Base-by-base conservation (phyloP, 2,329 filamentous ascomycete species). In the Microdochium bolleyi region DNA sequence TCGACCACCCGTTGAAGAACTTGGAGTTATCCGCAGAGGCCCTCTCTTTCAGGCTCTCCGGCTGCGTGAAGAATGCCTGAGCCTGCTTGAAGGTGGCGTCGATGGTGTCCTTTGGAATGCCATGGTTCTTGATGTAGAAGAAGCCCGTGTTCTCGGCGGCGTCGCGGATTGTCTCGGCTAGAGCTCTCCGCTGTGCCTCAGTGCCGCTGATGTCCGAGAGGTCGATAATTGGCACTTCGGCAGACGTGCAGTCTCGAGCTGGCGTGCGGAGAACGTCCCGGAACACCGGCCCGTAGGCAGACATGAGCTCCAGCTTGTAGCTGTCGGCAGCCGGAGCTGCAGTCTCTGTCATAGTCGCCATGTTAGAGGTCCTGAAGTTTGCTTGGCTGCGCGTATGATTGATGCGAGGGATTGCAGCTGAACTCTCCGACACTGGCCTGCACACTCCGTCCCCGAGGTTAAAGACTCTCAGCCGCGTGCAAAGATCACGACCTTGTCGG, bases 171-270 rank as follows among this genome's bases (percentile, higher is more conserved):
- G 66, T 57, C 2, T 57, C 52, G 0, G 74, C 74, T 1, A 77
- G 60, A 1, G 56, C 57, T 24, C 68, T 66, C 0, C 72, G 67
- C 3, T 67, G 66, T 10, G 65, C 59, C 0, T 69, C 49, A 2
- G 63, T 58, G 24, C 72, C 67, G 24, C 69, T 62, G 5, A 71
- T 65, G 2, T 58, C 55, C 1, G 66, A 58, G 5, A 78, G 60
- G 51, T 76, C 73, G 49, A 77, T 73, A 27, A 77, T 59, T 0
- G 75, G 74, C 11, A 77, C 76, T 53, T 77, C 73, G 19, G 64
- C 67, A 2, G 63, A 56, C 3, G 66, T 68, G 34, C 70, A 70
- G 25, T 67, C 63, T 22, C 73, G 64, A 3, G 72, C 70, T 8
- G 71, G 66, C 1, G 66, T 67, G 24, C 64, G 70, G 16, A 71